These are phyloP conservation scores for Parastagonospora nodorum DNA, from an alignment of 2,329 filamentous ascomycete genomes.

Conservation along the genomic window DNA sequence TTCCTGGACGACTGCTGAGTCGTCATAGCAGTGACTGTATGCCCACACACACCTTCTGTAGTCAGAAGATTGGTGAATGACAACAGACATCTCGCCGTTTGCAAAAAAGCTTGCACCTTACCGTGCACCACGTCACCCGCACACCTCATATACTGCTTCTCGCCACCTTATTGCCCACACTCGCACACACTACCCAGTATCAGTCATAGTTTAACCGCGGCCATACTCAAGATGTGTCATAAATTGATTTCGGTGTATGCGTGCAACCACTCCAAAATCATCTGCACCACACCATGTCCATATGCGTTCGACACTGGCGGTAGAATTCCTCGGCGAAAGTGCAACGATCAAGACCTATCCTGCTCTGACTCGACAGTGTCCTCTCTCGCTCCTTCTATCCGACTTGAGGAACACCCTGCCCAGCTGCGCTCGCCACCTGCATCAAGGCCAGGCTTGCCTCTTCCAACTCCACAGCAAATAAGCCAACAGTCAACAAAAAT, in stretches of 20 bases:
- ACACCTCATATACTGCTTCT: not conserved
- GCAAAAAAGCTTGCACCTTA: not conserved
- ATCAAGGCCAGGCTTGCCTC: not conserved
- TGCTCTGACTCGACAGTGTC: conserved; percentile 14
- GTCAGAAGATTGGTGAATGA: too few relatives aligned
- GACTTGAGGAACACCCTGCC: not conserved
- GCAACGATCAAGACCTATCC: not conserved
- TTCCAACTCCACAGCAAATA: not conserved
- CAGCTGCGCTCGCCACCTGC: conserved; percentile 1
- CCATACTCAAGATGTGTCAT: conserved; percentile 25
- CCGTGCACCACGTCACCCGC: not conserved
- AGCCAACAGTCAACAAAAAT: not conserved
- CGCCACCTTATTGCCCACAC: not conserved
- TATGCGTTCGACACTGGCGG: conserved; percentile 18
- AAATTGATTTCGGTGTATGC: conserved; percentile 31
- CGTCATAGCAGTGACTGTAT: too few relatives aligned
- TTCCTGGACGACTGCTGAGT: too few relatives aligned
- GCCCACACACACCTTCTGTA: too few relatives aligned
- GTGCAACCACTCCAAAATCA: conserved; percentile 29
- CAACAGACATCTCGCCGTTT: not conserved
- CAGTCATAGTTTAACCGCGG: not conserved
- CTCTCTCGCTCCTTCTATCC: conserved; percentile 1
- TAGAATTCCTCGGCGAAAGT: not conserved
- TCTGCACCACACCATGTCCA: conserved; percentile 35
- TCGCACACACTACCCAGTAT: not conserved